phyloP scores from a whole-genome alignment of 2,329 filamentous ascomycete genomes.

The Colletotrichum shisoi region DNA sequence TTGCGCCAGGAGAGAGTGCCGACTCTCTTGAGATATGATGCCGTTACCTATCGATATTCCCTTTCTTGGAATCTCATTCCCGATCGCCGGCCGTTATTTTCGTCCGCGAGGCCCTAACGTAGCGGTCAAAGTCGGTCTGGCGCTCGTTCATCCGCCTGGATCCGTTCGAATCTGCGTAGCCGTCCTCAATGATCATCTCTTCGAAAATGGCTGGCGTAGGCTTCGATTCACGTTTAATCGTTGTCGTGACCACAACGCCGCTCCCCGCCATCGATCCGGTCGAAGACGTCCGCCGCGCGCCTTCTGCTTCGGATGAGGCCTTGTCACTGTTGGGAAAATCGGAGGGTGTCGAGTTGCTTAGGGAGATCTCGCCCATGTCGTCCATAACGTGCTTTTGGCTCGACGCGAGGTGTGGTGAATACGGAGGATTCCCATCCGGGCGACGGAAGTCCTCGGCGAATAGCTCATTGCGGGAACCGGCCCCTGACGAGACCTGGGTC shows the following conservation, averaged over 20 bases:
- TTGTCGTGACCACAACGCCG: constrained; percentile 51
- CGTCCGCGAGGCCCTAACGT: constrained; percentile 10
- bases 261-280: constrained; percentile 2
- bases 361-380: constrained; percentile 42
- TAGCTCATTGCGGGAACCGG: constrained; percentile 10
- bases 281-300: not conserved
- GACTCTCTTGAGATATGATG: constrained; percentile 7
- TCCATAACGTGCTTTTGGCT: constrained; percentile 43
- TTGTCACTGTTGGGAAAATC: constrained; percentile 27
- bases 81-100: constrained; percentile 24
- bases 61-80: not conserved
- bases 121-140: not conserved
- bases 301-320: constrained; percentile 8
- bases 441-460: constrained; percentile 22
- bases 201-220: constrained; percentile 34
- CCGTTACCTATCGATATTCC: constrained; percentile 4
- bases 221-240: constrained; percentile 49
- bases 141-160: constrained; percentile 3
- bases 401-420: constrained; percentile 37
- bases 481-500: constrained; percentile 24
- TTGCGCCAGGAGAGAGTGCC: not conserved
- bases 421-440: not conserved
- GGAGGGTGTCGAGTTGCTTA: constrained; percentile 27
- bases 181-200: constrained; percentile 26
- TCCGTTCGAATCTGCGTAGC: constrained; percentile 7